Conservation (phyloP, 139 green algal species). For the Pedinophyceae sp. region DNA sequence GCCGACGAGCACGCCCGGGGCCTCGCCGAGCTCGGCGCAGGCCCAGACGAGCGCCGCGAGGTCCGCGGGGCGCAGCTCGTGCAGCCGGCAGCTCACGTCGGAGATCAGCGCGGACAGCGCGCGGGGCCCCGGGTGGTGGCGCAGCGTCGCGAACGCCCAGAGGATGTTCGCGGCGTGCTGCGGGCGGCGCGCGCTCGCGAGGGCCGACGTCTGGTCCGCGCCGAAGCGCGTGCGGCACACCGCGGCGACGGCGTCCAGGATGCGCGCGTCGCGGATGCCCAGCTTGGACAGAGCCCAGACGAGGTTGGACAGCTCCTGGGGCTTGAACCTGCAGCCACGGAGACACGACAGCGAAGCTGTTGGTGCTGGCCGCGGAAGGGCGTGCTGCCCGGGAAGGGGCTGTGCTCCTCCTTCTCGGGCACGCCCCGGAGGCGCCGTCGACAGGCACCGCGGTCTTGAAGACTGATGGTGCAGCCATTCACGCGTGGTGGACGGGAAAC, state of each 20-base stretch:
- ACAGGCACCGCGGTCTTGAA: no score
- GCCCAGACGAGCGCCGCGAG: background rate
- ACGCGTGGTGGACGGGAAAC: no score
- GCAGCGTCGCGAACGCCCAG: slow-evolving; percentile 27
- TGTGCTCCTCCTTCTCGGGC: no score
- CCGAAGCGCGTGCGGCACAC: background rate
- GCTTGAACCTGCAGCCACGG: no score
- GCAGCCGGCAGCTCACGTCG: slow-evolving; percentile 2
- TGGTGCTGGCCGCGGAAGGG: no score
- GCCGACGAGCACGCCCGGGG: background rate
- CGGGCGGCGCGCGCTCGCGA: background rate
- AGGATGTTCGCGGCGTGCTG: slow-evolving; percentile 32
- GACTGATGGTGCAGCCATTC: no score
- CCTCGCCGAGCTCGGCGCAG: background rate
- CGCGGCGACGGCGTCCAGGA: background rate
- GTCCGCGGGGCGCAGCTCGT: slow-evolving; percentile 15
- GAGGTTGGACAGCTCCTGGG: background rate
- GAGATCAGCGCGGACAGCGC: slow-evolving; percentile 5
- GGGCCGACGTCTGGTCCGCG: no score
- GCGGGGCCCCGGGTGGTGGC: slow-evolving; percentile 4
- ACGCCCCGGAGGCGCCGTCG: no score
- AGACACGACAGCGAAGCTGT: no score
- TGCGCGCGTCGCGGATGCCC: background rate
- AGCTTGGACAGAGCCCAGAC: background rate
- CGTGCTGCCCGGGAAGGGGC: no score